Base-by-base conservation (phyloP, 345 rosid genomes). In the Dimocarpus longan region DNA sequence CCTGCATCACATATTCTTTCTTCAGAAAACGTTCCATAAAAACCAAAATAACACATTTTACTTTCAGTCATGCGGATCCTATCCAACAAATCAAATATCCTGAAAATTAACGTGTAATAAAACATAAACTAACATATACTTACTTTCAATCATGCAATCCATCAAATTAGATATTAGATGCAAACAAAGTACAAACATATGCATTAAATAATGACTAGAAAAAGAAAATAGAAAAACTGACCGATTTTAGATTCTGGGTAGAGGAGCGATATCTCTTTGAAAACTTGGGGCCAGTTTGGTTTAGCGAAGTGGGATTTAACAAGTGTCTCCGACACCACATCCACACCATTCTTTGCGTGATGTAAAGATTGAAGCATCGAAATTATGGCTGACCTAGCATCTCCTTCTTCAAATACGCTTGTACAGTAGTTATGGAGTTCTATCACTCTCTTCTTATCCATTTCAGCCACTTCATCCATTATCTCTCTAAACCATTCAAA, bases 401-500 rank as follows among this genome's bases (percentile, higher is more conserved):
- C 98, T 1, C 97, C 98, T 80, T 95, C 96, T 78, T 95, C 98
- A 67, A 90, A 95, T 73, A 95, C 98, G 43, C 98, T 93, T 0
- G 98, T 91, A 80, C 96, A 95, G 74, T 95, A 95, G 71, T 93
- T 95, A 62, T 95, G 97, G 1, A 95, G 86, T 76, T 95, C 98
- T 9, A 95, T 93, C 19, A 90, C 85, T 1, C 81, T 80, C 80
- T 82, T 86, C 74, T 95, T 90, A 59, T 93, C 96, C 91, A 89
- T 78, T 67, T 92, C 97, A 0, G 97, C 87, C 22, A 93, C 95
- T 83, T 95, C 98, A 26, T 93, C 82, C 98, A 94, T 95, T 54
- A 95, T 88, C 64, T 95, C 97, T 76, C 90, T 95, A 80, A 95
- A 95, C 98, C 98, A 95, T 70, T 95, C 97, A 76, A 93, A 95